Percentiles rank a stretch among this genome's conserved stretches.
phyloP scores from a whole-genome alignment of 371 early-diverging fungal species.

The Mortierella sp. region DNA sequence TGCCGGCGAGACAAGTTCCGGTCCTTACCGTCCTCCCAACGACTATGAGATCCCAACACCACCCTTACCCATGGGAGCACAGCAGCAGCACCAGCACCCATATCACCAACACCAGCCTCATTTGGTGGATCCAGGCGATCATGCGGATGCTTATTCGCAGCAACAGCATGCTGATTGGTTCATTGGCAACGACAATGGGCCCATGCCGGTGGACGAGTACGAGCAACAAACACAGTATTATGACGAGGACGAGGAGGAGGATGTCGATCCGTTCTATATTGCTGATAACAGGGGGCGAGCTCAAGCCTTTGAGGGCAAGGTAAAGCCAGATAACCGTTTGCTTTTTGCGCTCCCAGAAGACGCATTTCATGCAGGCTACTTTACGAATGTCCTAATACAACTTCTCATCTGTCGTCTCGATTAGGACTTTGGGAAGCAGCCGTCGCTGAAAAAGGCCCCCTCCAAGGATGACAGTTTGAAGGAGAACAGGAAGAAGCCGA shows the following conservation, averaged over 20 bases:
- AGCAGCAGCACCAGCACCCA: background rate
- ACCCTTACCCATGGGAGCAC: background rate
- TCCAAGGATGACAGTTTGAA: conserved; percentile 17
- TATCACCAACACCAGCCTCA: background rate
- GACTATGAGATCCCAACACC: conserved; percentile 20
- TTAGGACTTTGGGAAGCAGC: conserved; percentile 24
- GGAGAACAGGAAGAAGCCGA: conserved; percentile 18
- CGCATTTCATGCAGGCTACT: background rate
- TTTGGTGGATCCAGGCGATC: conserved; percentile 16
- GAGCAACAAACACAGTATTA: conserved; percentile 23
- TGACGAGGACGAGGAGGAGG: conserved; percentile 30
- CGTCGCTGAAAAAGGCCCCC: background rate
- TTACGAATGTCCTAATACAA: background rate
- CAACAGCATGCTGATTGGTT: conserved; percentile 30
- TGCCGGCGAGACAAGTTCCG: conserved; percentile 13
- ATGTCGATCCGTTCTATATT: conserved; percentile 28
- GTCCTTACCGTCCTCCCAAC: conserved; percentile 16
- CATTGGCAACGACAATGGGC: conserved; percentile 1
- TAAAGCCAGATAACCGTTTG: background rate
- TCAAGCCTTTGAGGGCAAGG: conserved; percentile 26
- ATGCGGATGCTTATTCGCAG: conserved; percentile 17
- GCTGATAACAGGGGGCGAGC: conserved; percentile 34
- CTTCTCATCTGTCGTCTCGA: background rate
- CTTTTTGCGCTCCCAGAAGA: background rate
- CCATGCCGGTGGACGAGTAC: conserved; percentile 6